Conservation (phyloP, 345 rosid genomes). For the Eucalyptus dawsonii region DNA sequence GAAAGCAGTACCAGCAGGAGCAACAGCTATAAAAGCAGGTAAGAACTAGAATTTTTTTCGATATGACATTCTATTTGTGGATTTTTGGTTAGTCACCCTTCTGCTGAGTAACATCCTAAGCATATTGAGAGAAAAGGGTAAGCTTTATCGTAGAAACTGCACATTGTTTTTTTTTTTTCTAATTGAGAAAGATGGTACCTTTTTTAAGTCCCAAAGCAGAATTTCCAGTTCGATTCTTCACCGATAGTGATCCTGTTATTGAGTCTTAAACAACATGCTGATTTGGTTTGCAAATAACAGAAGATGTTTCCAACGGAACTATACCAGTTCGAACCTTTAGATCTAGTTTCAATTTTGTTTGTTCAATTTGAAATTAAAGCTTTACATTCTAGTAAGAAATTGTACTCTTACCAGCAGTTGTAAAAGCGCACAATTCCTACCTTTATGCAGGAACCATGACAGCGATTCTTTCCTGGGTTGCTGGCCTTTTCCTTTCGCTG, state of each 20-base stretch:
- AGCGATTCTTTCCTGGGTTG: slow-evolving; percentile 1
- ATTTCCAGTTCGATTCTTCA: not conserved
- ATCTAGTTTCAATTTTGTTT: not conserved
- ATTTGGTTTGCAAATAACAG: not conserved
- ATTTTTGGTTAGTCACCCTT: not conserved
- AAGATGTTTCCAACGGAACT: not conserved
- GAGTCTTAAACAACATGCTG: not conserved
- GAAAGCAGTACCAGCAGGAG: not conserved
- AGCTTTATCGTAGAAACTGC: not conserved
- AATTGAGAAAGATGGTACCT: not conserved
- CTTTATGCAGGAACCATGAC: not conserved
- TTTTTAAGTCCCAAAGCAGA: not conserved
- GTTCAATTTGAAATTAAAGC: not conserved
- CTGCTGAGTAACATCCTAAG: not conserved
- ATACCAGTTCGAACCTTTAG: not conserved
- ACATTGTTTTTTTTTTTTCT: not conserved
- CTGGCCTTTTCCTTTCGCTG: slow-evolving; percentile 17
- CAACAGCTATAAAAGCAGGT: slow-evolving; percentile 16
- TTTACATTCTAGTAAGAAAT: not conserved
- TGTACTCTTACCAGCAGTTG: not conserved
- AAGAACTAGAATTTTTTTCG: not conserved
- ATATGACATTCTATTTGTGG: not conserved
- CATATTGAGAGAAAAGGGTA: not conserved
- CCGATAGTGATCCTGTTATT: not conserved
- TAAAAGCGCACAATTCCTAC: not conserved